Base-by-base conservation (phyloP, 257 asterid genomes). In the Primulina tabacum region DNA sequence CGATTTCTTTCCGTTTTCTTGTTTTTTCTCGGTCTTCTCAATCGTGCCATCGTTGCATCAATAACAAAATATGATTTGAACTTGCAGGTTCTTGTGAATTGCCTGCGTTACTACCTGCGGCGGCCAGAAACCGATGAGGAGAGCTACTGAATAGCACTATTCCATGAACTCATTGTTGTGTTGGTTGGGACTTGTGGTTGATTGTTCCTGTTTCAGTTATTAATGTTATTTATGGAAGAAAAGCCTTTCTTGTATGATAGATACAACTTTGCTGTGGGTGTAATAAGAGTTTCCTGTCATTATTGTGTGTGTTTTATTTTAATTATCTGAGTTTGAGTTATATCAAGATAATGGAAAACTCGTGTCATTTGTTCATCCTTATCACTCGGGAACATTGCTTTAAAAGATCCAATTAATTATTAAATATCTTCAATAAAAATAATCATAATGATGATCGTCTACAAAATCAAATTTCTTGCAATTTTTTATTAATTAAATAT, bases 91-190 rank as follows among this genome's bases (percentile, higher is more conserved):
- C 94, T 92, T 17, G 76, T 85, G 68, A 92, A 92, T 80, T 84
- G 95, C 84, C 82, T 92, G 84, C 95, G 98, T 50, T 87, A 83
- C 88, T 88, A 87, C 85, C 87, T 92, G 50, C 79, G 97, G 69
- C 87, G 95, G 85, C 97, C 97, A 7, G 97, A 86, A 65, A 73
- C 97, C 4, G 96, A 88, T 28, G 98, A 92, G 53, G 97, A 87
- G 5, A 92, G 98, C 81, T 92, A 92, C 82, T 92, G 86, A 80
- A 32, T 80, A n/a, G 38, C 29, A 62, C 20, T 55, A 47, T 47
- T 28, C 2, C 11, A 57, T 71, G 58, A 21, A 14, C 66, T 73
- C 14, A 16, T 68, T 60, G 21, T 35, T 61, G n/a, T 29, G 26
- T 24, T 24, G 26, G 37, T 16, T 43, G 80, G 75, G 71, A 69